Conservation (phyloP, 306 rosid genomes). For the Cercis canadensis region DNA sequence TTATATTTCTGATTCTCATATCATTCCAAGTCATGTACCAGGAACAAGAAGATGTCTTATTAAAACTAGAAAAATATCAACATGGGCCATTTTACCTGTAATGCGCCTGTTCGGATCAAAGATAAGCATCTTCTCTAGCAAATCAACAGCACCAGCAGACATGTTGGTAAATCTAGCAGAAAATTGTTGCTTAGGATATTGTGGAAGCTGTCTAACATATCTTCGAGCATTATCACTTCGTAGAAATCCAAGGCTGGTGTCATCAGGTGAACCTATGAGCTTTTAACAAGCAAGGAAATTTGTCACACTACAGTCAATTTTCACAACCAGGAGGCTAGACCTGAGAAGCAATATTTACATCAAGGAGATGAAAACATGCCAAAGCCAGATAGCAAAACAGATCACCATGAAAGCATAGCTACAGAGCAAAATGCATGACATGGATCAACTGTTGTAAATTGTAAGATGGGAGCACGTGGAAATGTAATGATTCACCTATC, state of each 20-base stretch:
- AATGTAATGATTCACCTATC: not conserved
- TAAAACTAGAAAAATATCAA: conserved; percentile 8
- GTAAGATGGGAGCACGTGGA: too few species aligned
- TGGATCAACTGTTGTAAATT: not conserved
- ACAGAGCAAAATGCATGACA: not conserved
- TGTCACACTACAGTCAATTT: conserved; percentile 7
- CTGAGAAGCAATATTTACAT: not conserved
- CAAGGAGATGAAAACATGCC: not conserved
- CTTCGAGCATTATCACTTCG: conserved; percentile 90
- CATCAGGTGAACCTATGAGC: conserved; percentile 99
- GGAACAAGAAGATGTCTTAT: not conserved
- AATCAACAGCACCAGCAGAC: conserved; percentile 83
- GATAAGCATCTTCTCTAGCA: conserved; percentile 94
- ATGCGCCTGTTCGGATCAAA: conserved; percentile 93
- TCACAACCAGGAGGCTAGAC: not conserved
- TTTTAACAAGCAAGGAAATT: conserved; percentile 45
- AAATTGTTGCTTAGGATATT: conserved; percentile 72
- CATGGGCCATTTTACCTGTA: conserved; percentile 61
- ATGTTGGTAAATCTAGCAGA: conserved; percentile 68
- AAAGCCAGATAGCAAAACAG: not conserved
- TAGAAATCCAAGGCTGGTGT: conserved; percentile 88
- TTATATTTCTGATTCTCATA: not conserved
- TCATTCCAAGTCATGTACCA: not conserved
- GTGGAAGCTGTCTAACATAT: conserved; percentile 88
- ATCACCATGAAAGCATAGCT: not conserved